Conservation (phyloP, 2,329 filamentous ascomycete species). For the Pseudocercospora musae region DNA sequence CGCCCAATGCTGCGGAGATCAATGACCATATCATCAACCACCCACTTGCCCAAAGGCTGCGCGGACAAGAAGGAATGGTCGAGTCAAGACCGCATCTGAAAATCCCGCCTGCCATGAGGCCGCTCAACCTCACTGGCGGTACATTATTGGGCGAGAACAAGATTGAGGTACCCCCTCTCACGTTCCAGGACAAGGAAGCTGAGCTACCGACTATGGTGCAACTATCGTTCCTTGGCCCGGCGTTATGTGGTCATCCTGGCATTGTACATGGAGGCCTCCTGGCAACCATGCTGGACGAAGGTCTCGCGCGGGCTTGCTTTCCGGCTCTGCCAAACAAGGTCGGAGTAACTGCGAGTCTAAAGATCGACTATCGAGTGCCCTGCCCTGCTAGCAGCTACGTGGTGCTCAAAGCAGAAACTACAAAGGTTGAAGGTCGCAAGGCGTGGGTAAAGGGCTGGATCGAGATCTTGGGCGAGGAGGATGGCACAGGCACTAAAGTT, state of each 20-base stretch:
- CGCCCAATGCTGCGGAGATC: slow-evolving; percentile 54
- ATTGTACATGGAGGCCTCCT: slow-evolving; percentile 88
- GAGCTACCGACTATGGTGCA: slow-evolving; percentile 58
- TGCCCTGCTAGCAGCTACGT: slow-evolving; percentile 71
- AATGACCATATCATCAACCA: slow-evolving; percentile 73
- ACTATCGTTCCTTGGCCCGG: slow-evolving; percentile 72
- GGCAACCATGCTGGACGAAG: slow-evolving; percentile 91
- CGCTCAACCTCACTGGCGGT: slow-evolving; percentile 76
- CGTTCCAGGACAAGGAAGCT: slow-evolving; percentile 63
- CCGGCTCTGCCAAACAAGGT: slow-evolving; percentile 81
- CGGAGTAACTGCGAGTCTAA: slow-evolving; percentile 81
- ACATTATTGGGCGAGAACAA: slow-evolving; percentile 71
- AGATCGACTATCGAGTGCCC: slow-evolving; percentile 76
- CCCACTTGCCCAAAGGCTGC: slow-evolving; percentile 67
- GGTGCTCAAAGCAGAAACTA: slow-evolving; percentile 74
- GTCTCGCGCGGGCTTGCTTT: slow-evolving; percentile 83
- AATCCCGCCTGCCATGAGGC: slow-evolving; percentile 67
- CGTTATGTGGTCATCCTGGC: slow-evolving; percentile 84
- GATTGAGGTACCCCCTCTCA: slow-evolving; percentile 76
- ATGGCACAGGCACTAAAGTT: slow-evolving; percentile 60
- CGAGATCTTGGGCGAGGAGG: slow-evolving; percentile 64
- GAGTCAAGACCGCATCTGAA: slow-evolving; percentile 86
- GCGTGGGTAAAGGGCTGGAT: slow-evolving; percentile 88
- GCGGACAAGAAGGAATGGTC: slow-evolving; percentile 61
- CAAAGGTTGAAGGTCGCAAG: slow-evolving; percentile 85